A percentile compares a stretch with the other conserved stretches of the same genome.
Conservation (phyloP, 2,329 filamentous ascomycete genomes). For the Orbilia oligospora region DNA sequence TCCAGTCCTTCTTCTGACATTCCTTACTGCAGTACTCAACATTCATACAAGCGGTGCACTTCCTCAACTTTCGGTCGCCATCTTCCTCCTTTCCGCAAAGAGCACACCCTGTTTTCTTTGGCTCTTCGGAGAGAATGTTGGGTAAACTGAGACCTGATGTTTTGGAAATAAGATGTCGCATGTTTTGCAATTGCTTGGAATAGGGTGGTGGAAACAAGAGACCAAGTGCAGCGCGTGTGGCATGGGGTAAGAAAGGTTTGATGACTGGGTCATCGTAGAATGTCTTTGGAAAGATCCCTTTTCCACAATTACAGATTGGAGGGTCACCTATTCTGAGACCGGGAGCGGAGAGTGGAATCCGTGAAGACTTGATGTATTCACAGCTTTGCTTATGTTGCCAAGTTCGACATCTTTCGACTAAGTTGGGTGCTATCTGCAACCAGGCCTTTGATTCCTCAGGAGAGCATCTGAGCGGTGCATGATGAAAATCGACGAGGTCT, state of each 20-base stretch:
- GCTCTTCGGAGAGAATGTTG: neutral
- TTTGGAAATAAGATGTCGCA: neutral
- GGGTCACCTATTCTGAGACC: neutral
- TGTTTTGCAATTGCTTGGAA: neutral
- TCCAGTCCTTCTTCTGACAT: conserved; percentile 42
- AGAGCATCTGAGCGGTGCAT: conserved; percentile 70
- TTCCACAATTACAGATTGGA: conserved; percentile 42
- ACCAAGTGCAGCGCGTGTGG: conserved; percentile 25
- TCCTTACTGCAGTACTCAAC: conserved; percentile 35
- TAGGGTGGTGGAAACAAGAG: conserved; percentile 23
- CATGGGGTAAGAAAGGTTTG: conserved; percentile 7
- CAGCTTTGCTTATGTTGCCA: conserved; percentile 27
- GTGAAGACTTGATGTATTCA: conserved; percentile 11
- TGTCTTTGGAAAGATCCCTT: conserved; percentile 31
- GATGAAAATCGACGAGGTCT: conserved; percentile 73
- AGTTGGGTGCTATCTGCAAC: conserved; percentile 12
- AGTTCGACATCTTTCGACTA: conserved; percentile 37
- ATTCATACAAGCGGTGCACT: conserved; percentile 10
- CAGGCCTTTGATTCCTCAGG: conserved; percentile 67
- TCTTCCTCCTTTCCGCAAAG: conserved; percentile 7
- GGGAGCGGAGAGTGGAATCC: conserved; percentile 18
- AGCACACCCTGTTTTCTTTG: neutral
- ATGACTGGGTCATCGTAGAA: conserved; percentile 1
- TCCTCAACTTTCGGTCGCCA: neutral
- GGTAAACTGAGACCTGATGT: neutral